These are phyloP conservation scores for Aeschynomene evenia DNA, from an alignment of 306 rosid species.

Conservation along the genomic window DNA sequence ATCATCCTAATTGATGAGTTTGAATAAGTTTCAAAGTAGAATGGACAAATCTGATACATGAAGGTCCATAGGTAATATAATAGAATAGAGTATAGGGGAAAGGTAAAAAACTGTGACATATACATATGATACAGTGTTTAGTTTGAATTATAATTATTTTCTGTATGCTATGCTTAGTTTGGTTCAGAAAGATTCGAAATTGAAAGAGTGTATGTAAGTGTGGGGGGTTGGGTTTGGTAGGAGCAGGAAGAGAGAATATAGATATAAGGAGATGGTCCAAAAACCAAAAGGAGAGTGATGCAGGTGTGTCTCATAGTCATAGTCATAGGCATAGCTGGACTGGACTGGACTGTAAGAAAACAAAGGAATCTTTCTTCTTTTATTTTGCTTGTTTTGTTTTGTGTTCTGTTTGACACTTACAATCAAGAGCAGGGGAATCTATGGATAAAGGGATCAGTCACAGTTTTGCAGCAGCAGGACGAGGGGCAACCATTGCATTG, in stretches of 20 bases:
- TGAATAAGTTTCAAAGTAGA: too few relatives aligned
- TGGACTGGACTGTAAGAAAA: slow-evolving; percentile 38
- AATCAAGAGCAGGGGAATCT: slow-evolving; percentile 48
- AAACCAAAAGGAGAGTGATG: not conserved
- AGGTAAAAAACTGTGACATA: too few relatives aligned
- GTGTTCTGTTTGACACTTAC: slow-evolving; percentile 32
- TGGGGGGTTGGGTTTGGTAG: not conserved
- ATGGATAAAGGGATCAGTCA: slow-evolving; percentile 30
- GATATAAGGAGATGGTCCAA: slow-evolving; percentile 40
- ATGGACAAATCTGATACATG: too few relatives aligned
- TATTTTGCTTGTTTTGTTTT: not conserved
- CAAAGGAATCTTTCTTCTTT: slow-evolving; percentile 32
- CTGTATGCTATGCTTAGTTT: too few relatives aligned
- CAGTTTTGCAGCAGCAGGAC: slow-evolving; percentile 13
- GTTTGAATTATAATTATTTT: too few relatives aligned
- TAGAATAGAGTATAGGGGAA: too few relatives aligned
- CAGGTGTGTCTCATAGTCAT: slow-evolving; percentile 7
- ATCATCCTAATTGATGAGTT: too few relatives aligned
- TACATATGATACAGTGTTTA: too few relatives aligned
- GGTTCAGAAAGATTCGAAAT: slow-evolving; percentile 45
- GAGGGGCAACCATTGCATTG: slow-evolving; percentile 18
- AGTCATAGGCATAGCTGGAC: too few relatives aligned
- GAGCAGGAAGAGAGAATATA: too few relatives aligned
- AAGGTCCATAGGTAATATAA: too few relatives aligned
- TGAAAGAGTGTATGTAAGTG: not conserved